A percentile compares a stretch with the other conserved stretches of the same genome.
Evolutionary conservation across 2,329 filamentous ascomycete genomes (phyloP).

Genomic region (Graphiopsis chlorocephala): DNA sequence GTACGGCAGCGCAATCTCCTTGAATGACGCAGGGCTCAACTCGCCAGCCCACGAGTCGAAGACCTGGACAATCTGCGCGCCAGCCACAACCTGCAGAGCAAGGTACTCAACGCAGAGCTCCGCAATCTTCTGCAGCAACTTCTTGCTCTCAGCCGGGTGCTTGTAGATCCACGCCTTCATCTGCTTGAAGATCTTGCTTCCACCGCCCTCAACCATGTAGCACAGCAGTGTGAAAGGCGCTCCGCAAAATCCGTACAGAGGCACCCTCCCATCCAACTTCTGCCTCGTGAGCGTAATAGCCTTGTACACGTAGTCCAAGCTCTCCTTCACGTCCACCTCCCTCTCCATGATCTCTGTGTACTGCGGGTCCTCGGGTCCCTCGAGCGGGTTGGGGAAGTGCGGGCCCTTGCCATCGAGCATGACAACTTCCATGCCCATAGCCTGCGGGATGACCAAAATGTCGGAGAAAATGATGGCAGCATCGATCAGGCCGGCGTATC

Average conservation of each 20-base stretch:
- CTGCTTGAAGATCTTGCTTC: conserved; percentile 90
- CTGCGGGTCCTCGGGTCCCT: conserved; percentile 75
- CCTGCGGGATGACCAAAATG: conserved; percentile 95
- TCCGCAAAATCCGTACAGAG: conserved; percentile 93
- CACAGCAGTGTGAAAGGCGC: conserved; percentile 95
- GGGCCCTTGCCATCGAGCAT: conserved; percentile 98
- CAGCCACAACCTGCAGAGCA: conserved; percentile 85
- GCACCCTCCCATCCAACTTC: conserved; percentile 84
- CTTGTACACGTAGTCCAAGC: conserved; percentile 92
- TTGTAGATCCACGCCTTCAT: conserved; percentile 96
- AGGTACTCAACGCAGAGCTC: conserved; percentile 94
- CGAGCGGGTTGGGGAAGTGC: conserved; percentile 83
- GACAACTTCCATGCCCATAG: conserved; percentile 96
- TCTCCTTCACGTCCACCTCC: conserved; percentile 77
- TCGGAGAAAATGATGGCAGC: conserved; percentile 99
- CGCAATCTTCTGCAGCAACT: conserved; percentile 82
- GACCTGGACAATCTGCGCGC: conserved; percentile 91
- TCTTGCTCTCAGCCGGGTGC: conserved; percentile 76
- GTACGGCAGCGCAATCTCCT: conserved; percentile 81
- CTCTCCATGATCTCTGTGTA: conserved; percentile 74
- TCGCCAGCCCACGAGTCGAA: conserved; percentile 99
- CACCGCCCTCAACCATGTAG: conserved; percentile 98
- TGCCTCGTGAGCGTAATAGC: conserved; percentile 87
- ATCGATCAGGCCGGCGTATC: conserved; percentile 85
- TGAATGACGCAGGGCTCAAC: conserved; percentile 79